Evolutionary conservation across 176 grass and related monocot genomes (phyloP), one percentile per base, ranked within the genome.

Genomic region (Echinochloa phyllopogon): DNA sequence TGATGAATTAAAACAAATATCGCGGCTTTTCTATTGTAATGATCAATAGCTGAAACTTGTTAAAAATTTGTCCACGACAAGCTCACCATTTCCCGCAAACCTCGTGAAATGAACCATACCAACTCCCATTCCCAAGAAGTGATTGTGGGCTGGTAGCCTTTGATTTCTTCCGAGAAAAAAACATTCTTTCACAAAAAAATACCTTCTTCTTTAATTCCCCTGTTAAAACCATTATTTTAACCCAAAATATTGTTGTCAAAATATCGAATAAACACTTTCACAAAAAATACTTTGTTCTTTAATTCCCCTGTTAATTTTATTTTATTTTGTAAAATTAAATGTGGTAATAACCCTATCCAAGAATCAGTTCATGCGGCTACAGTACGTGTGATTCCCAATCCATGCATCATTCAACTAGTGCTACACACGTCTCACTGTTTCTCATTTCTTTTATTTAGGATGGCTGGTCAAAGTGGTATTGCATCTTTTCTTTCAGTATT

Each of bases 351-450:
- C 21, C 29, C 15, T 24, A 40, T 61, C 40, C 2, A 61, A 62
- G 27, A 27, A 18, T 62, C 75, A 27, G 7, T 6, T 33, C 42
- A 50, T 63, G 37, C 42, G 65, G 33, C 65, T 77, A 27, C n/a
- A n/a, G n/a, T n/a, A n/a, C 2, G 11, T 49, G 65, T 37, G n/a
- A 5, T 24, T 24, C 38, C 11, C 13, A 2, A 11, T 53, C 41
- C 83, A 75, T 24, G 4, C 60, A 75, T 86, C 75, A 76, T 77
- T 62, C 78, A 27, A 58, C 40, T 45, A 65, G 13, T 80, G 81
- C 81, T 66, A 20, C 33, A 12, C 82, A 84, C 67, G 82, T 84
- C 75, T 53, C n/a, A 9, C 55, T 25, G 2, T 57, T 33, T 56
- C 11, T 16, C 3, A 20, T 43, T 36, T 3, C 8, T n/a, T 24